Conservation (phyloP, 2,329 filamentous ascomycete species). For the Scedosporium dehoogii region DNA sequence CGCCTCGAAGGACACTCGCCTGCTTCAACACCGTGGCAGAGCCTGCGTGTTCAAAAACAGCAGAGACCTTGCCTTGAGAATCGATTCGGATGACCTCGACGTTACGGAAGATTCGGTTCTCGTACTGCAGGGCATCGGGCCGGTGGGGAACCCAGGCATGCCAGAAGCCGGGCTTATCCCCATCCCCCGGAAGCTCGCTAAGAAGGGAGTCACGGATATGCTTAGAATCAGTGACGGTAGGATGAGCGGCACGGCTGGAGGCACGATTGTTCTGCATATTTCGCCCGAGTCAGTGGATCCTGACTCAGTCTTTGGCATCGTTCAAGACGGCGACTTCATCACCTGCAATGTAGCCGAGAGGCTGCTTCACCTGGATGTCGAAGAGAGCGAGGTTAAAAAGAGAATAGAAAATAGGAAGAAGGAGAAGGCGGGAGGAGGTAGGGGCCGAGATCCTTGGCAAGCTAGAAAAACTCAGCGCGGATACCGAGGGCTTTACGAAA, state of each 20-base stretch:
- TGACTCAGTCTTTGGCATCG: constrained; percentile 66
- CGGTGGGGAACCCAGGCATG: constrained; percentile 87
- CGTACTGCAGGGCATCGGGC: constrained; percentile 80
- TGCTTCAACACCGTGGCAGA: constrained; percentile 34
- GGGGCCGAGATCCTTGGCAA: constrained; percentile 21
- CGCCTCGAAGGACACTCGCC: constrained; percentile 62
- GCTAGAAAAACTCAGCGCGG: constrained; percentile 34
- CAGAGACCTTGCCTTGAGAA: constrained; percentile 61
- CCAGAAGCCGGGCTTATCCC: constrained; percentile 63
- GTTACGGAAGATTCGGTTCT: constrained; percentile 54
- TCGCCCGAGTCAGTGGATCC: constrained; percentile 73
- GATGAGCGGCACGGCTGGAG: constrained; percentile 79
- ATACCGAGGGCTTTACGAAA: constrained; percentile 49
- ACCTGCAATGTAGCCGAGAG: constrained; percentile 66
- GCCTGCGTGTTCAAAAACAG: constrained; percentile 63
- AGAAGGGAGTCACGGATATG: constrained; percentile 67
- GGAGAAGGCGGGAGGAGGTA: neutral
- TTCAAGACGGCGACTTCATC: constrained; percentile 67
- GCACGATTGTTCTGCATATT: constrained; percentile 84
- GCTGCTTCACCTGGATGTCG: constrained; percentile 48
- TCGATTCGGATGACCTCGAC: constrained; percentile 49
- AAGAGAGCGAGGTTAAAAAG: constrained; percentile 56
- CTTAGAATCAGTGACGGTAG: constrained; percentile 78
- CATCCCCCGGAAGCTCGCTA: constrained; percentile 67
- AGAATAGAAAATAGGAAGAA: constrained; percentile 53